Base-by-base conservation (phyloP, 2,329 filamentous ascomycete species). In the Neophaeococcomyces aloes region DNA sequence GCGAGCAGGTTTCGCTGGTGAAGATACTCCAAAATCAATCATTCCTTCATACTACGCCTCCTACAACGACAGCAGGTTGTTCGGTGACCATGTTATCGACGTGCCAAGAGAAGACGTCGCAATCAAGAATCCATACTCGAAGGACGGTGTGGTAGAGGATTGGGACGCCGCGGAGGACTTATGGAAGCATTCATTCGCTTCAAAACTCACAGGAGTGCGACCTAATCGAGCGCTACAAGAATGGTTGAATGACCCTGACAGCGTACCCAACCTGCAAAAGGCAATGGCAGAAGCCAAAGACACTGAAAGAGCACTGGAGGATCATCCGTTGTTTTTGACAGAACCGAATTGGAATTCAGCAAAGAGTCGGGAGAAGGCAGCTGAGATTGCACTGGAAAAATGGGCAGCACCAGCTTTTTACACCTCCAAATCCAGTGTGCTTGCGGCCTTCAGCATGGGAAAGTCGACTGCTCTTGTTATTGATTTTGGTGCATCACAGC, bases 331-430 rank as follows among this genome's bases (percentile, higher is more conserved):
- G 48, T 72, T 98, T 47, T 82, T 98, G 76, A 94, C 86, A 1
- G 91, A 98, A 65, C 84, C 88, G 11, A 83, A 86, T 8, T 96
- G 89, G 88, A 96, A 94, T 65, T 75, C 79, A 19, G 65, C 76
- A 33, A 95, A 95, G 69, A 78, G 83, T 48, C 76, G 93, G 48
- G 91, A 98, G 68, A 94, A 91, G 75, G 81, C 83, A 31, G 89
- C 95, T 57, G 91, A 98, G 68, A 79, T 96, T 50, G 87, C 86
- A 47, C 95, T 98, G 81, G 91, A 98, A 71, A 85, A 79, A 59
- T 98, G 91, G 87, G 88, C 86, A 21, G 83, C 83, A 44, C 91
- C 91, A 14, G 91, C 91, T 4, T 96, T 95, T 65, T 98, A 89
- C 75, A 71, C 96, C 48, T 86, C 86, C 50, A 80, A 86, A 58